A percentile compares a stretch with the other conserved stretches of the same genome.
These are phyloP conservation scores for Malassezia pachydermatis DNA, from an alignment of 1,284 basidiomycete genomes.

Conservation along the genomic window DNA sequence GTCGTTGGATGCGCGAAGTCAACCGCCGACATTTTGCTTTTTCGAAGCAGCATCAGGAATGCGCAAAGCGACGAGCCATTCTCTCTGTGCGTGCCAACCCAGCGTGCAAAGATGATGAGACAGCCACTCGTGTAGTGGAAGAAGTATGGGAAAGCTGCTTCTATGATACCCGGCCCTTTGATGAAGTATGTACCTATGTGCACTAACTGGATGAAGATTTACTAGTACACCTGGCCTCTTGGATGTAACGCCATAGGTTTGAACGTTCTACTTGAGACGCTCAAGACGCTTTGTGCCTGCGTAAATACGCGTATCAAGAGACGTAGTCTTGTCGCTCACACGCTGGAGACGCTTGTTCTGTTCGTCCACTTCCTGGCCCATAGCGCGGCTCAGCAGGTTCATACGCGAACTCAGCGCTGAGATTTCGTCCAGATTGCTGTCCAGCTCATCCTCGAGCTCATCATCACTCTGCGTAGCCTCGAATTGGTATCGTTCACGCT, in stretches of 20 bases:
- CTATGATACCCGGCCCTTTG: slow-evolving; percentile 87
- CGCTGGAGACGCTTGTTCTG: slow-evolving; percentile 41
- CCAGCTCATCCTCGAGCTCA: slow-evolving; percentile 67
- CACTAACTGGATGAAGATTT: slow-evolving; percentile 22
- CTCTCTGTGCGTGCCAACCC: slow-evolving; percentile 71
- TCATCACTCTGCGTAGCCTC: slow-evolving; percentile 92
- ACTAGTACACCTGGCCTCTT: no score
- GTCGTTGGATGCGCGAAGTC: slow-evolving; percentile 69
- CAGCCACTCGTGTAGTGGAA: slow-evolving; percentile 79
- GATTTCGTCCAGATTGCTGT: slow-evolving; percentile 84
- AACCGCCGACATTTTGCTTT: slow-evolving; percentile 64
- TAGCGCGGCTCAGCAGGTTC: slow-evolving; percentile 71
- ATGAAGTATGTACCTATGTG: slow-evolving; percentile 59
- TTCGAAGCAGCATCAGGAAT: slow-evolving; percentile 81
- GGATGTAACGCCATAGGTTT: no score
- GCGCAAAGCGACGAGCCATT: slow-evolving; percentile 76
- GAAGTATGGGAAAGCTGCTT: slow-evolving; percentile 96
- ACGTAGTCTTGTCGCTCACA: slow-evolving; percentile 40
- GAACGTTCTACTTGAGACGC: slow-evolving; percentile 26
- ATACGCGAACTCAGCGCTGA: slow-evolving; percentile 67
- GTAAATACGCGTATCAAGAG: slow-evolving; percentile 41
- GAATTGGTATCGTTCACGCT: slow-evolving; percentile 79
- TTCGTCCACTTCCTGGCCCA: slow-evolving; percentile 54
- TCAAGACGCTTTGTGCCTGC: slow-evolving; percentile 41
- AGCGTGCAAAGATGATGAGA: slow-evolving; percentile 62